phyloP scores from a whole-genome alignment of 371 early-diverging fungal species.

The Umbelopsis sp. region DNA sequence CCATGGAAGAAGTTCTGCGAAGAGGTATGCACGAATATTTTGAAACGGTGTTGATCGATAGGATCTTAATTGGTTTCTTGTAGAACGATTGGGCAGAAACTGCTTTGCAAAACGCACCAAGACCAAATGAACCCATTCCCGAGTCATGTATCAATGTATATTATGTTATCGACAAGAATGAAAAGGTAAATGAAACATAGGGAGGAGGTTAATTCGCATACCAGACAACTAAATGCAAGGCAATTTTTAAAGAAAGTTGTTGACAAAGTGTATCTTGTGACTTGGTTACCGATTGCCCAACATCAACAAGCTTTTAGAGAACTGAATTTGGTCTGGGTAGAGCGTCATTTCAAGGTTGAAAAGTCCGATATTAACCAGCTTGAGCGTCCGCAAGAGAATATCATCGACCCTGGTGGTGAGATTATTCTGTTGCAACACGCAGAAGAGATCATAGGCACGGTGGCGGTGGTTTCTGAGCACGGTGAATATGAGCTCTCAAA shows the following conservation, averaged over 20 bases:
- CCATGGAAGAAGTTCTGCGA: constrained; percentile 24
- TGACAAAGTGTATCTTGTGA: constrained; percentile 20
- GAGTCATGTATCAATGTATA: constrained; percentile 25
- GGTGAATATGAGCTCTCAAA: constrained; percentile 31
- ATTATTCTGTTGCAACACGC: constrained; percentile 22
- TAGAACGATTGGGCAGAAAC: constrained; percentile 16
- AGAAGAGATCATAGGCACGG: constrained; percentile 22
- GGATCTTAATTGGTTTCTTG: neutral
- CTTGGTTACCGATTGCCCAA: constrained; percentile 21
- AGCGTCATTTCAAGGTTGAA: constrained; percentile 26
- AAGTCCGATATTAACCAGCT: constrained; percentile 24
- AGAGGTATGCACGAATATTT: neutral
- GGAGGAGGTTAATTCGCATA: neutral
- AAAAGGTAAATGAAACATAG: constrained; percentile 11
- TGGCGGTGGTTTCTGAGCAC: constrained; percentile 27
- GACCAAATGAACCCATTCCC: neutral
- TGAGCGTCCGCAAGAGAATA: constrained; percentile 24
- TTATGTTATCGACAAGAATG: constrained; percentile 21
- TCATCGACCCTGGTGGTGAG: constrained; percentile 29
- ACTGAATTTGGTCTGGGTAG: constrained; percentile 26
- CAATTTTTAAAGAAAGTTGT: neutral
- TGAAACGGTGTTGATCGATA: neutral
- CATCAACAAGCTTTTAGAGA: constrained; percentile 24
- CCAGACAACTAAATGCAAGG: neutral
- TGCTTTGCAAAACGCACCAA: constrained; percentile 17